Percentiles rank a stretch among this genome's conserved stretches.
Evolutionary conservation across 768 basidiomycete species (phyloP).

Genomic region (Paxillus rubicundulus): DNA sequence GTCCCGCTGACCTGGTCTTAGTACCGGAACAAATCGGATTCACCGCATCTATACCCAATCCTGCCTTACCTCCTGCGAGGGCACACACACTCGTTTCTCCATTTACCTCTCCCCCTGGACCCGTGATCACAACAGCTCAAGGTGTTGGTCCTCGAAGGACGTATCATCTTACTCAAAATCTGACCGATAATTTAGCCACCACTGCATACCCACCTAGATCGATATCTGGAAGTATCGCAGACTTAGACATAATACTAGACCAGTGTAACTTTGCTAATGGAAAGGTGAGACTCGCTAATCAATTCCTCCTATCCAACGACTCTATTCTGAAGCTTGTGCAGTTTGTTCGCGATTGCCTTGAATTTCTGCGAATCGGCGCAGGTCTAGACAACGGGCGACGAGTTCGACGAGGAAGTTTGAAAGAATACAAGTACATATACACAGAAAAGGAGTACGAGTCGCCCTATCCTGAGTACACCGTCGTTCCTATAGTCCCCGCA

Average conservation of each 20-base stretch:
- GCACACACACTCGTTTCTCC: conserved; percentile 47
- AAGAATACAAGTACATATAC: conserved; percentile 82
- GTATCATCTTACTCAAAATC: conserved; percentile 55
- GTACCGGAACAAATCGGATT: conserved; percentile 66
- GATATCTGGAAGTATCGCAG: conserved; percentile 75
- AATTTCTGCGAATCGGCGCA: conserved; percentile 82
- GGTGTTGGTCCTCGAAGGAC: conserved; percentile 74
- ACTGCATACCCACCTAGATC: conserved; percentile 86
- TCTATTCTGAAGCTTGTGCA: conserved; percentile 26
- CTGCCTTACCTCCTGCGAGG: conserved; percentile 57
- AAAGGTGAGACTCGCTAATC: conserved; percentile 47
- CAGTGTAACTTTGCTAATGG: conserved; percentile 78
- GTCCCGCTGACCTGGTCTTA: conserved; percentile 24
- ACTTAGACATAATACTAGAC: conserved; percentile 83
- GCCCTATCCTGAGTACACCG: conserved; percentile 3
- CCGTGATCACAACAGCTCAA: conserved; percentile 45
- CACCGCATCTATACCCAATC: conserved; percentile 55
- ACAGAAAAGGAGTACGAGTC: conserved; percentile 40
- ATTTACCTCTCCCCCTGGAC: conserved; percentile 42
- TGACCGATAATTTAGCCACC: conserved; percentile 54
- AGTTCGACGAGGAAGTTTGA: conserved; percentile 66
- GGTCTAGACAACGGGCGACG: conserved; percentile 78
- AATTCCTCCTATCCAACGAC: neutral
- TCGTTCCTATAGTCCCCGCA: conserved; percentile 21
- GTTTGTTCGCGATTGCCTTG: conserved; percentile 95